Percentiles rank a stretch among this genome's conserved stretches.
phyloP scores from a whole-genome alignment of 768 basidiomycete species.

The Russula griseocarnosa region DNA sequence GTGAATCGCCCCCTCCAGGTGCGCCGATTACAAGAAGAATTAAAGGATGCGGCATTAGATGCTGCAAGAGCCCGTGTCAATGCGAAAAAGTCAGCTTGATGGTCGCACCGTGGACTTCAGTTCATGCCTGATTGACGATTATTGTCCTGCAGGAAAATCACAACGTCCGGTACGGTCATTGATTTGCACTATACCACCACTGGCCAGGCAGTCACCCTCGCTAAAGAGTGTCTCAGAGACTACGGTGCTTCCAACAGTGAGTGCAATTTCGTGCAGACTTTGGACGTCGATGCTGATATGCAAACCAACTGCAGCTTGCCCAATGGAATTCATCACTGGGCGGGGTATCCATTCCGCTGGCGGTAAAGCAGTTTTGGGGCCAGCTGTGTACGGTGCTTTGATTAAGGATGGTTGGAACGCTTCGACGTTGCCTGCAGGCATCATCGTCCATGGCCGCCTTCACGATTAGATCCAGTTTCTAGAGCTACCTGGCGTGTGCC shows the following conservation, averaged over 20 bases:
- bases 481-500: background rate
- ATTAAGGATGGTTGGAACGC: constrained; percentile 68
- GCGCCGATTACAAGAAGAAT: constrained; percentile 41
- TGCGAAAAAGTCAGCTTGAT: constrained; percentile 48
- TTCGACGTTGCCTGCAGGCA: constrained; percentile 58
- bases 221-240: constrained; percentile 53
- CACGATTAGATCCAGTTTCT: background rate
- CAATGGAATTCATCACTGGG: constrained; percentile 76
- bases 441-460: constrained; percentile 53
- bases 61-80: constrained; percentile 60
- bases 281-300: background rate
- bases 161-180: constrained; percentile 47
- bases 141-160: constrained; percentile 36
- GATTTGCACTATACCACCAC: constrained; percentile 75
- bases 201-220: constrained; percentile 62
- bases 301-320: constrained; percentile 30
- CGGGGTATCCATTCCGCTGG: constrained; percentile 73
- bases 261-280: constrained; percentile 22
- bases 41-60: constrained; percentile 52
- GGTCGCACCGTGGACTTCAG: constrained; percentile 9
- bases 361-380: constrained; percentile 66
- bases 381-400: constrained; percentile 63
- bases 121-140: constrained; percentile 5
- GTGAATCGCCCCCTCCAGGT: constrained; percentile 34
- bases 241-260: constrained; percentile 42